Evolutionary conservation across 306 rosid species (phyloP).

Genomic region (Medicago ruthenica): DNA sequence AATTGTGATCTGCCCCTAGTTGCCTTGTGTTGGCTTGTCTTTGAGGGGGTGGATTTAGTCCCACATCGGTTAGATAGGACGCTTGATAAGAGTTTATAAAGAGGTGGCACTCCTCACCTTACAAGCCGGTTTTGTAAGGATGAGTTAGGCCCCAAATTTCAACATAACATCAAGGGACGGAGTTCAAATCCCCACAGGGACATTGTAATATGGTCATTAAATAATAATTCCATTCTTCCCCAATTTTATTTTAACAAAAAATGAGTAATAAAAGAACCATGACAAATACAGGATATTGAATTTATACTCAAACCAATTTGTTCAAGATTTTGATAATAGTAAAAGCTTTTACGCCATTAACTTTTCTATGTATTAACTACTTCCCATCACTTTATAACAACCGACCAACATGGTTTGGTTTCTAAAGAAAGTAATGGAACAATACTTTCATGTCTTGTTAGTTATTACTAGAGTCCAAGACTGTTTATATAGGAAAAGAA

Average conservation of each 20-base stretch:
- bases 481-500: background rate
- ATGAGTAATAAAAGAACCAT: slow-evolving; percentile 1
- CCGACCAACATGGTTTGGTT: slow-evolving; percentile 19
- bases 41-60: too few relatives aligned
- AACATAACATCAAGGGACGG: background rate
- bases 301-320: slow-evolving; percentile 26
- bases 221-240: background rate
- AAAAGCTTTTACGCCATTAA: slow-evolving; percentile 23
- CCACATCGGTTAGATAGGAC: too few relatives aligned
- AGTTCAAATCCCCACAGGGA: background rate
- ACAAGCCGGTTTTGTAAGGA: too few relatives aligned
- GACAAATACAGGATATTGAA: slow-evolving; percentile 18
- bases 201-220: background rate
- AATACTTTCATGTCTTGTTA: background rate
- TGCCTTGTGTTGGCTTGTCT: too few relatives aligned
- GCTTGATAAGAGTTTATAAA: too few relatives aligned
- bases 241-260: background rate
- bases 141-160: too few relatives aligned
- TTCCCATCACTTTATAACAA: slow-evolving; percentile 31
- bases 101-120: too few relatives aligned
- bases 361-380: slow-evolving; percentile 15
- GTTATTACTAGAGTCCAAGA: background rate
- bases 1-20: too few relatives aligned
- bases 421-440: too few relatives aligned
- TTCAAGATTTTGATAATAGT: slow-evolving; percentile 7